Evolutionary conservation across 1,284 basidiomycete genomes (phyloP), one percentile per base, ranked within the genome.

Genomic region (Agaricales sp.): DNA sequence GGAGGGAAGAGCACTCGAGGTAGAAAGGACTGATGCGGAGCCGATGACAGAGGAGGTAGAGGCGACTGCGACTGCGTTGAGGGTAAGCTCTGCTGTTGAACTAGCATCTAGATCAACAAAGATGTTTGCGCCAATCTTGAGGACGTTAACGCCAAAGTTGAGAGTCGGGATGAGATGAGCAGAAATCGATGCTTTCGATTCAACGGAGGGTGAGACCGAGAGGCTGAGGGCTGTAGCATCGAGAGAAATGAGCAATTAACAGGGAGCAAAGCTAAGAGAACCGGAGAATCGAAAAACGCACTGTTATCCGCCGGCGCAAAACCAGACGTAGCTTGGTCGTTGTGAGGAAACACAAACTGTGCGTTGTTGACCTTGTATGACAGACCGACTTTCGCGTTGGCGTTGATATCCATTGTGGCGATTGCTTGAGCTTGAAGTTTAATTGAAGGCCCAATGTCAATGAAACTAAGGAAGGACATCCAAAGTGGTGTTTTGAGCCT

Each of bases 91-190:
- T 11, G 30, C 30, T 11, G 11, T 11, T 12, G 30, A 11, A 37
- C 12, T 12, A 37, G 30, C 30, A 37, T 37, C 30, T 11, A 37
- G 30, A 16, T 37, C 16, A 16, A 37, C 30, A 16, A 37, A 37
- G 16, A 16, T 16, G 16, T 37, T 16, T 12, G 30, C 30, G 12
- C 16, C 16, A 16, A 16, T 16, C 30, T 37, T 37, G 30, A 37
- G 11, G 30, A 16, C 30, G 16, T 37, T 3, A 57, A 60, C 23
- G 78, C 70, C 71, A 45, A 77, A 59, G 39, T 70, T 67, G 48
- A 78, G 50, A 4, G 63, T 63, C 1, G 77, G 77, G 48, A 74
- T 76, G 44, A 78, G 58, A 55, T 78, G 74, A 2, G 70, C 73
- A 19, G 61, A 57, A 30, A 77, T 51, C 2, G 61, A 64, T 3